Base-by-base conservation (phyloP, 352 stramenopile genomes). In the Thalassiosira oceanica region DNA sequence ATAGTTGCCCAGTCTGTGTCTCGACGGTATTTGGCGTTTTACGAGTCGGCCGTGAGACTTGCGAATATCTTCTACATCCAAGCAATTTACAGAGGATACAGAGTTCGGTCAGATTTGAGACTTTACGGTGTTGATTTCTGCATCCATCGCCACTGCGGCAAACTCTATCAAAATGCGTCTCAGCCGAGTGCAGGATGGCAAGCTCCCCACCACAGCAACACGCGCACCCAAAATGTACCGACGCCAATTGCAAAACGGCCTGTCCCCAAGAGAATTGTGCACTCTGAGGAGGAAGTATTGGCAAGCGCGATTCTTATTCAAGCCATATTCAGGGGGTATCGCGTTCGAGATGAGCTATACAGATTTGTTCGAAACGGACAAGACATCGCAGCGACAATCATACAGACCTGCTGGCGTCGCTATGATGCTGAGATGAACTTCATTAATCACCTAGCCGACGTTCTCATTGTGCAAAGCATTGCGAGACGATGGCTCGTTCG, bases 361-460 rank as follows among this genome's bases (percentile, higher is more conserved):
- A 20, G 51, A 13, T 76, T 69, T 62, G 63, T 75, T 21, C 27
- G 20, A 23, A 35, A 69, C 33, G 68, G 69, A 11, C 52, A 74
- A 53, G 46, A 75, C 28, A 48, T 68, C 55, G 80, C 77, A 36
- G 82, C 82, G 10, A 83, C 65, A 1, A 61, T 70, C 0, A 87
- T 90, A 49, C 80, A 88, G 61, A 44, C 71, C 46, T 57, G 64
- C 2, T 90, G 80, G 78, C 51, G 77, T 44, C 73, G 61, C 4
- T 87, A 87, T 65, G 74, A 88, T 63, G 78, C 64, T 27, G 71
- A 63, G 11, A 87, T 89, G 82, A 80, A 87, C 50, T 89, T 80
- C 61, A 65, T 89, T 5, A 79, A 86, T 49, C 80, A 65, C 35
- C 44, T 87, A 42, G 75, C 82, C 37, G 78, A 89, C 54, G 65